Percentiles rank a stretch among this genome's conserved stretches.
phyloP scores from a whole-genome alignment of 140 eudicot genomes.

The Senecio squalidus region DNA sequence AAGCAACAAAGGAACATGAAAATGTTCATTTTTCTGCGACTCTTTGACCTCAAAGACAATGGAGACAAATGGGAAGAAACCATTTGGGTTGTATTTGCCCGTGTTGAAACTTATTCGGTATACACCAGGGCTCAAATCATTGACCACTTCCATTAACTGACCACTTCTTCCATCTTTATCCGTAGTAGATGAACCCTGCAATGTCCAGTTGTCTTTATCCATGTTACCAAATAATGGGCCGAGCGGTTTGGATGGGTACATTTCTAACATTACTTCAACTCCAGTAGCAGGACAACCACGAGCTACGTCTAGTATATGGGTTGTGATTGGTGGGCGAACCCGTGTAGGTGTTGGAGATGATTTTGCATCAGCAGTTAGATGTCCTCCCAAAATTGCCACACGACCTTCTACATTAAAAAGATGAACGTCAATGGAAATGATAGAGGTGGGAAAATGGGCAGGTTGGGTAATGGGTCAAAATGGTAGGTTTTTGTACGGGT shows the following conservation, averaged over 20 bases:
- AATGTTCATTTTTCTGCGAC: conserved; percentile 74
- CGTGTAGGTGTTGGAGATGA: conserved; percentile 37
- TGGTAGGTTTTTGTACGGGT: no score
- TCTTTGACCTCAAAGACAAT: conserved; percentile 78
- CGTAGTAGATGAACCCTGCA: conserved; percentile 52
- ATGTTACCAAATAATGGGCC: conserved; percentile 46
- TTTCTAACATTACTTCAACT: conserved; percentile 64
- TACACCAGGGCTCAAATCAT: conserved; percentile 61
- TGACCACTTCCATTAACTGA: conserved; percentile 58
- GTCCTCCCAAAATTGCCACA: conserved; percentile 67
- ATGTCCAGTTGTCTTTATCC: conserved; percentile 42
- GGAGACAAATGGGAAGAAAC: conserved; percentile 81
- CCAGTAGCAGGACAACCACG: conserved; percentile 76
- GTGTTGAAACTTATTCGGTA: conserved; percentile 86
- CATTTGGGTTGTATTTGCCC: conserved; percentile 62
- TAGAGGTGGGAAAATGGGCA: not conserved
- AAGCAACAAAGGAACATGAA: conserved; percentile 89
- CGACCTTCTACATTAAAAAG: conserved; percentile 82
- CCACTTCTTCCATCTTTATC: conserved; percentile 91
- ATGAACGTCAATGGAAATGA: conserved; percentile 6
- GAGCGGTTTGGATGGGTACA: conserved; percentile 28
- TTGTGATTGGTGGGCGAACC: conserved; percentile 85
- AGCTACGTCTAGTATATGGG: conserved; percentile 76
- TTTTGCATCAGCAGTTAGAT: conserved; percentile 36
- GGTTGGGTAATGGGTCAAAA: not conserved